Conservation (phyloP, 768 basidiomycete genomes). For the Tulasnella calospora region DNA sequence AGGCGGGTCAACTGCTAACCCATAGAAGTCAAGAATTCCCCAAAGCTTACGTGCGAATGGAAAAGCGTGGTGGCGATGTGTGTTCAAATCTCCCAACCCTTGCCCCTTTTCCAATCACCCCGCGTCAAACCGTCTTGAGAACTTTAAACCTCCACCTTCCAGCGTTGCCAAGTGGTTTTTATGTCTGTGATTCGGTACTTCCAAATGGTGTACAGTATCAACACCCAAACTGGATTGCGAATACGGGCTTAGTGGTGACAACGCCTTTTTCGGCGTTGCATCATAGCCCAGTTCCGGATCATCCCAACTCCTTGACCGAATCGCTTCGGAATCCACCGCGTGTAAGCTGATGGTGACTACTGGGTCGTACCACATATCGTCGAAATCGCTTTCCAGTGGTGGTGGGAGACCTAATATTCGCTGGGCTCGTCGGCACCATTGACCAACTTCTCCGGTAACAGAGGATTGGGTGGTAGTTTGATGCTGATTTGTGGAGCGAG, state of each 20-base stretch:
- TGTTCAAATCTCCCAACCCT: background rate
- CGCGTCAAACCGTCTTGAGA: background rate
- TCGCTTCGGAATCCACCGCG: background rate
- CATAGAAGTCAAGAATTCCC: background rate
- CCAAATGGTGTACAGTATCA: background rate
- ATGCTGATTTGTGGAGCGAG: background rate
- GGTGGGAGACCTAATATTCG: conserved; percentile 15
- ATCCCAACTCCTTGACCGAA: background rate
- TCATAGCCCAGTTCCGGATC: background rate
- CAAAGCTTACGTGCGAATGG: background rate
- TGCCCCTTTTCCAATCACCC: background rate
- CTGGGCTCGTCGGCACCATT: conserved; percentile 1
- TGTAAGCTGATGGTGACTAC: conserved; percentile 16
- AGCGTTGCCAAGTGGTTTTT: background rate
- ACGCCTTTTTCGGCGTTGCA: background rate
- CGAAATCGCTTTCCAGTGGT: background rate
- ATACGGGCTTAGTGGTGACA: background rate
- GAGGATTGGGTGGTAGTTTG: background rate
- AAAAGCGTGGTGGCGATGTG: background rate
- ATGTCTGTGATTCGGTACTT: background rate
- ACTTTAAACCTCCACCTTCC: background rate
- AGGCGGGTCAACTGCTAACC: background rate
- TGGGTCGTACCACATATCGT: conserved; percentile 10
- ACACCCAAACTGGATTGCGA: background rate
- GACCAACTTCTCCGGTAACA: background rate